Evolutionary conservation across 306 rosid genomes (phyloP), one percentile per base, ranked within the genome.

Genomic region (Delonix regia): DNA sequence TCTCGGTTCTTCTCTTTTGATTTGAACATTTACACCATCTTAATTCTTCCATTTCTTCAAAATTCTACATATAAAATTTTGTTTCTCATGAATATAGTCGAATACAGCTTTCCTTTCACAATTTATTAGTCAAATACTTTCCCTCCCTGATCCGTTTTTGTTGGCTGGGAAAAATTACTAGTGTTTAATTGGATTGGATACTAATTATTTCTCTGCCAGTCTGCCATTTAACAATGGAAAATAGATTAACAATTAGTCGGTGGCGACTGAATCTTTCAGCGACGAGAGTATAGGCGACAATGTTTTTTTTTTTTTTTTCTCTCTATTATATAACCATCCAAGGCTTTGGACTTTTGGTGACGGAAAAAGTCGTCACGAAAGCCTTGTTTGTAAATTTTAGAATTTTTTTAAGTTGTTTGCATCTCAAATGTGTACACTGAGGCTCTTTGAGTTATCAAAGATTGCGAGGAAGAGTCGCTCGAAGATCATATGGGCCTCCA

Each of bases 401-500:
- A 24, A 28, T 56, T 12, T 48, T 27, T 56, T 56, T 3, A n/a
- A 39, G 14, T 7, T 47, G 5, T 47, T 65, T 3, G 5, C 11
- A n/a, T 41, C 71, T 65, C 7, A 48, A 34, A 62, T 67, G 55
- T 60, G 28, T 30, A 52, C 36, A 49, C 79, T 47, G 70, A 78
- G 56, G 19, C 48, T 65, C 59, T 52, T 56, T 49, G 44, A 33
- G 63, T 72, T 83, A 45, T 69, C 5, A 63, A 74, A 94, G 99
- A 87, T 89, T 77, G 85, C 72, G 24, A 86, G 95, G 80, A 95
- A 72, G 88, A 83, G 81, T 24, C 87, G 95, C 24, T 86, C 99
- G 70, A 95, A 89, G 90, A 79, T 87, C 25, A 78, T 45, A 22
- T 76, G 87, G 83, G 66, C 78, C 28, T 77, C 75, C 80, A 79